Conservation (phyloP, 2,329 filamentous ascomycete species). For the Chaetomium sp. region DNA sequence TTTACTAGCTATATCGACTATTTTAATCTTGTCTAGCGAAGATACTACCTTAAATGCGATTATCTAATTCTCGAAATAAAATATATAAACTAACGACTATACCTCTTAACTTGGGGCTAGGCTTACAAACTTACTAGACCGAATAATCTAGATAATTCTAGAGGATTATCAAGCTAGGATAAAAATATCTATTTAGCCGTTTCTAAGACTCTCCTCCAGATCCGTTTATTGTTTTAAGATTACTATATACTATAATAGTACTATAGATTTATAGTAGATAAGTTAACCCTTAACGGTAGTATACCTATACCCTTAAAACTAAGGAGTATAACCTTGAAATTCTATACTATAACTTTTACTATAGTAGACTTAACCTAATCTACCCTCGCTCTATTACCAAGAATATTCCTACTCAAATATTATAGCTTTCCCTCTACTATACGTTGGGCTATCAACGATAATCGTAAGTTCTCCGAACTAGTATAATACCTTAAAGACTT, state of each 20-base stretch:
- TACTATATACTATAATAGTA: background rate
- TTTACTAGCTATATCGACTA: conserved; percentile 11
- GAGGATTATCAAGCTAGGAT: background rate
- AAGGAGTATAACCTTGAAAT: too few relatives aligned
- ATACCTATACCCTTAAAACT: background rate
- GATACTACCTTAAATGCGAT: conserved; percentile 4
- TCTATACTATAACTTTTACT: too few relatives aligned
- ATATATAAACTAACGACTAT: conserved; percentile 6
- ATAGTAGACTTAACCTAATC: background rate
- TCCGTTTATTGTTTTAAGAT: background rate
- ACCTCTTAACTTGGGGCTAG: conserved; percentile 1
- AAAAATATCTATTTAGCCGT: background rate
- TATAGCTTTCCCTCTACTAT: background rate
- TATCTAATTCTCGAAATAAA: conserved; percentile 11
- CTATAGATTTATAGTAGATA: background rate
- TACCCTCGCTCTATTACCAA: background rate
- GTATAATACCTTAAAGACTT: conserved; percentile 8
- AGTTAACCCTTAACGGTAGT: background rate
- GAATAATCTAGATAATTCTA: background rate
- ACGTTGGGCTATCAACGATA: conserved; percentile 5
- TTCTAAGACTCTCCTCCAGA: background rate
- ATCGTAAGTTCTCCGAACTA: background rate
- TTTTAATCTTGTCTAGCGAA: conserved; percentile 9
- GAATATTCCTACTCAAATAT: background rate
- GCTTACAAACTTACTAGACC: background rate